phyloP scores from a whole-genome alignment of 106 monocot species.

The Allium cepa region DNA sequence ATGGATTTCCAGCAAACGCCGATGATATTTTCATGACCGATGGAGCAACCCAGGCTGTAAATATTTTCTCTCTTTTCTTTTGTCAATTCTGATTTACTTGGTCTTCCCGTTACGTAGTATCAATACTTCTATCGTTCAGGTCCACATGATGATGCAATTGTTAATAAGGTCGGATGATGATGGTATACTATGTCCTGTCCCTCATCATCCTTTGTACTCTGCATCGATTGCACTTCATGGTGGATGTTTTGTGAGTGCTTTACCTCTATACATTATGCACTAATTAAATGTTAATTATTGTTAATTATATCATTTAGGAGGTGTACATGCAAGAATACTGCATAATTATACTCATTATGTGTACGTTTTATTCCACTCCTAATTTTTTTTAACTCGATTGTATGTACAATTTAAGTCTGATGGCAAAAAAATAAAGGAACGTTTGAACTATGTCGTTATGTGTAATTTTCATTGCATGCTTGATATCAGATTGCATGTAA shows the following conservation, averaged over 20 bases:
- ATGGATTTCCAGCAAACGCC: slow-evolving; percentile 79
- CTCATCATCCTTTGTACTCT: slow-evolving; percentile 93
- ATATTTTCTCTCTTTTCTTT: background rate
- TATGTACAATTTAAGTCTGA: too few relatives aligned
- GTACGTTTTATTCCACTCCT: too few relatives aligned
- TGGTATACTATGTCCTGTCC: slow-evolving; percentile 96
- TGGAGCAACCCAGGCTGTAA: slow-evolving; percentile 86
- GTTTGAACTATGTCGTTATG: too few relatives aligned
- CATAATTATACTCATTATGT: too few relatives aligned
- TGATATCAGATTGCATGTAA: too few relatives aligned
- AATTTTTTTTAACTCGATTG: too few relatives aligned
- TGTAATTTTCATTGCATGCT: too few relatives aligned
- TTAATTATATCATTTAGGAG: too few relatives aligned
- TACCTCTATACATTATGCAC: background rate
- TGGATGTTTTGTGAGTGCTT: slow-evolving; percentile 71
- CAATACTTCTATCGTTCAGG: slow-evolving; percentile 25
- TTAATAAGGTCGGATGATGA: slow-evolving; percentile 78
- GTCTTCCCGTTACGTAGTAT: background rate
- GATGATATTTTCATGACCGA: slow-evolving; percentile 95
- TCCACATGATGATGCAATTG: slow-evolving; percentile 97
- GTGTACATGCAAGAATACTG: too few relatives aligned
- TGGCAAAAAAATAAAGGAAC: too few relatives aligned
- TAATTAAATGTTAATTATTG: too few relatives aligned
- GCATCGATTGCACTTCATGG: slow-evolving; percentile 98
- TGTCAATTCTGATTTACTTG: background rate